These are phyloP conservation scores for Fraxinus paxiana DNA, from an alignment of 305 asterid genomes.

Conservation along the genomic window DNA sequence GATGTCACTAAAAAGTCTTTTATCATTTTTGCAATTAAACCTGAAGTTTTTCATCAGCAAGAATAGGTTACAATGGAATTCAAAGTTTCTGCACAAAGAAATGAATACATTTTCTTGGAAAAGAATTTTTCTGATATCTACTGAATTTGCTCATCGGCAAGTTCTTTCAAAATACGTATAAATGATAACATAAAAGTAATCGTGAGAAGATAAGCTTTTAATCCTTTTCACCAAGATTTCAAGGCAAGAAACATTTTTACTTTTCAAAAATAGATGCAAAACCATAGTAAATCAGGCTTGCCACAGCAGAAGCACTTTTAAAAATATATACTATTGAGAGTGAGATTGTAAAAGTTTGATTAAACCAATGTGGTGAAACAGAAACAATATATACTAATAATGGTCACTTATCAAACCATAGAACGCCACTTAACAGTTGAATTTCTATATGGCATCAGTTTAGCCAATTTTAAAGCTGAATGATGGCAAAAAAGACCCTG, in stretches of 20 bases:
- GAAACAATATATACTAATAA: not conserved
- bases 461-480: not conserved
- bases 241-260: not conserved
- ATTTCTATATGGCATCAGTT: not conserved
- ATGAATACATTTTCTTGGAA: not conserved
- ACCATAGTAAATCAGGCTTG: not conserved
- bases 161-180: not conserved
- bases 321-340: not conserved
- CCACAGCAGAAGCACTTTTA: not conserved
- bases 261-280: not conserved
- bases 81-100: not conserved
- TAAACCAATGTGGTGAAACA: not conserved
- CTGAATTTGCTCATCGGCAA: not conserved
- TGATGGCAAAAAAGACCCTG: not conserved
- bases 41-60: not conserved
- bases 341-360: not conserved
- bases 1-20: not conserved
- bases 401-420: not conserved
- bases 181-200: not conserved
- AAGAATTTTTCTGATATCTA: not conserved
- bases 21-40: not conserved
- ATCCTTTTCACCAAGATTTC: not conserved
- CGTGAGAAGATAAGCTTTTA: not conserved
- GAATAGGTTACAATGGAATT: not conserved
- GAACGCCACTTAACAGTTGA: not conserved